phyloP scores from a whole-genome alignment of 495 filamentous ascomycete genomes.

The Amorphotheca resinae region DNA sequence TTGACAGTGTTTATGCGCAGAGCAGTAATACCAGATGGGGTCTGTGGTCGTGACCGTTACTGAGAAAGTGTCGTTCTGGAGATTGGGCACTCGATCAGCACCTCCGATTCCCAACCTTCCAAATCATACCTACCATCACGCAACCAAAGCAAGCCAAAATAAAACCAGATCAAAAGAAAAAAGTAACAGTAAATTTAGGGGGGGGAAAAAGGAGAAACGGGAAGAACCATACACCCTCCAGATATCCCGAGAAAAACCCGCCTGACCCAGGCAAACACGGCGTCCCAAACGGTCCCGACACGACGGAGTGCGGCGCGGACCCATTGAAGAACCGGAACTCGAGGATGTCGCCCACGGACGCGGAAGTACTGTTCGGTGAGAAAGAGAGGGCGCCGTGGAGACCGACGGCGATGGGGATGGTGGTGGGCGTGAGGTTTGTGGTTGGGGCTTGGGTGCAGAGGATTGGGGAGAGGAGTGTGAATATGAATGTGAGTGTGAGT shows the following conservation, averaged over 20 bases:
- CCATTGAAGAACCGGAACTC: constrained; percentile 56
- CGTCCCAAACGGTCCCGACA: constrained; percentile 48
- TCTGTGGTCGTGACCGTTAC: constrained; percentile 29
- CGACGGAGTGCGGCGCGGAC: constrained; percentile 48
- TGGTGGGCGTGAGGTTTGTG: background rate
- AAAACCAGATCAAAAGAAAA: too few relatives aligned
- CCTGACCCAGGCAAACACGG: constrained; percentile 49
- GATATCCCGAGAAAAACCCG: constrained; percentile 26
- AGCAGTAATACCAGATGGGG: constrained; percentile 39
- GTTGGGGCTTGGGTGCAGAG: constrained; percentile 2
- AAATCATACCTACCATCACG: background rate
- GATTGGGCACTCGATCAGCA: too few relatives aligned
- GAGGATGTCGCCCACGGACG: constrained; percentile 41
- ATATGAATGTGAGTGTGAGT: too few relatives aligned
- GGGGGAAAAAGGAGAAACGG: too few relatives aligned
- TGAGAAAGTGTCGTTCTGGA: constrained; percentile 32
- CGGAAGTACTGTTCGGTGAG: constrained; percentile 40
- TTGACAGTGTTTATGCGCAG: constrained; percentile 29
- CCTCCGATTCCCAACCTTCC: too few relatives aligned
- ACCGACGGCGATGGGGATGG: constrained; percentile 10
- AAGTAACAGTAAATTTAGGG: too few relatives aligned
- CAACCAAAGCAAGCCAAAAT: too few relatives aligned
- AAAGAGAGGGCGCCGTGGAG: constrained; percentile 33
- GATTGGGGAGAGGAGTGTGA: too few relatives aligned
- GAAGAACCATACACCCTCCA: too few relatives aligned